Conservation (phyloP, 345 rosid genomes). For the Hypericum perforatum region DNA sequence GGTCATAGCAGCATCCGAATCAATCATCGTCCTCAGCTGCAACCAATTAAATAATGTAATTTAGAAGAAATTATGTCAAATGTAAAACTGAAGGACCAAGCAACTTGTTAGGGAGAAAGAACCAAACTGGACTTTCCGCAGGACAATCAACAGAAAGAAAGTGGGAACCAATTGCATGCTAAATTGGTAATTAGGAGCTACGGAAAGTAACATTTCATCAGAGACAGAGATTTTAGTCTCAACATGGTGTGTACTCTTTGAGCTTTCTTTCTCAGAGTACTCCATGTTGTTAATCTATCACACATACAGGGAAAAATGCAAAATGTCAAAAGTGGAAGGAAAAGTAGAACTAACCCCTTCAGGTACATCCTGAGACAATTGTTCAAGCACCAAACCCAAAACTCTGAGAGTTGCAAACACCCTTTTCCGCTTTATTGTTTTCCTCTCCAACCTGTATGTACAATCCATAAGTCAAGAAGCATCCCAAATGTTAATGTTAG, state of each 20-base stretch:
- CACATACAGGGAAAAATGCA: conserved; percentile 5
- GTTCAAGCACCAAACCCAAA: conserved; percentile 71
- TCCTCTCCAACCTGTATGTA: conserved; percentile 69
- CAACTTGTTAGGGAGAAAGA: no score
- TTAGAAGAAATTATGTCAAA: neutral
- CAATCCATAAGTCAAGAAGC: neutral
- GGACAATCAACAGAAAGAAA: no score
- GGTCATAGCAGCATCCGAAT: conserved; percentile 87
- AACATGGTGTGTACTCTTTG: no score
- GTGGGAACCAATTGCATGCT: no score
- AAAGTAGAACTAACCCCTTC: conserved; percentile 51
- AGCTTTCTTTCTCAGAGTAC: neutral
- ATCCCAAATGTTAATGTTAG: no score
- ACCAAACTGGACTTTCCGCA: no score
- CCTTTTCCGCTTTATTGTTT: conserved; percentile 71
- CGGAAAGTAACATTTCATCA: no score
- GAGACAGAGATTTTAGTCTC: no score
- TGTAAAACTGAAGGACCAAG: neutral
- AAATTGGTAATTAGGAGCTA: no score
- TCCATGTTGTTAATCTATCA: conserved; percentile 1
- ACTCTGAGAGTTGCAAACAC: conserved; percentile 81
- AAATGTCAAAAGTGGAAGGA: conserved; percentile 5
- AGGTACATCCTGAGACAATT: conserved; percentile 72
- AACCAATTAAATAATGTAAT: conserved; percentile 2
- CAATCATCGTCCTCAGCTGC: conserved; percentile 79